Percentiles rank a stretch among this genome's conserved stretches.
These are phyloP conservation scores for Lepidopterella palustris DNA, from an alignment of 495 filamentous ascomycete species.

Conservation along the genomic window DNA sequence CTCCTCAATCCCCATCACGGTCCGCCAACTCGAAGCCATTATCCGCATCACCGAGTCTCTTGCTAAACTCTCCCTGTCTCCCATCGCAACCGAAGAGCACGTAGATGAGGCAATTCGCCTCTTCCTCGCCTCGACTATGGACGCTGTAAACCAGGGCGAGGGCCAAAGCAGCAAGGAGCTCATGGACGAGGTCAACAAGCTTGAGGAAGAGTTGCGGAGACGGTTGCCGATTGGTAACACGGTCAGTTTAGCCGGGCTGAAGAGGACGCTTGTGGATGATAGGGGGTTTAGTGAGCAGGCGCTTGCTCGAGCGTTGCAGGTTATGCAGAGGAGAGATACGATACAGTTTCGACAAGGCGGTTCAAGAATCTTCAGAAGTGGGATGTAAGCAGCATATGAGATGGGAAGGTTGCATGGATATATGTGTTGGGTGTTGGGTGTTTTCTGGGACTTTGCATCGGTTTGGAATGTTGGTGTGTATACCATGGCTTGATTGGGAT, in stretches of 20 bases:
- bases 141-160: constrained; percentile 86
- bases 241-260: constrained; percentile 78
- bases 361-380: constrained; percentile 76
- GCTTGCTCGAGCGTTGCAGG: constrained; percentile 73
- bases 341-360: constrained; percentile 88
- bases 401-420: too few species aligned
- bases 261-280: constrained; percentile 82
- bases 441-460: too few species aligned
- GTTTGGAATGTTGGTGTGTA: too few species aligned
- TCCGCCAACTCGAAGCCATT: constrained; percentile 94
- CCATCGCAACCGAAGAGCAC: constrained; percentile 80
- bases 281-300: constrained; percentile 82
- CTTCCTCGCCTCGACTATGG: constrained; percentile 96
- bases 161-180: constrained; percentile 77
- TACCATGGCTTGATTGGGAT: neutral
- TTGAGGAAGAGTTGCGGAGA: constrained; percentile 86
- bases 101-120: constrained; percentile 97
- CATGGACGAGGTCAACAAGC: constrained; percentile 77
- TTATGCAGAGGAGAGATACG: constrained; percentile 82
- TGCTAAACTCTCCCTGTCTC: constrained; percentile 79
- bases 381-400: constrained; percentile 52
- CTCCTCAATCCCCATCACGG: constrained; percentile 92
- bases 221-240: constrained; percentile 92
- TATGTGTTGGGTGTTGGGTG: too few species aligned
- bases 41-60: constrained; percentile 95